Evolutionary conservation across 2,329 filamentous ascomycete species (phyloP), one percentile per base, ranked within the genome.

Genomic region (Sphaerulina vaccinii): DNA sequence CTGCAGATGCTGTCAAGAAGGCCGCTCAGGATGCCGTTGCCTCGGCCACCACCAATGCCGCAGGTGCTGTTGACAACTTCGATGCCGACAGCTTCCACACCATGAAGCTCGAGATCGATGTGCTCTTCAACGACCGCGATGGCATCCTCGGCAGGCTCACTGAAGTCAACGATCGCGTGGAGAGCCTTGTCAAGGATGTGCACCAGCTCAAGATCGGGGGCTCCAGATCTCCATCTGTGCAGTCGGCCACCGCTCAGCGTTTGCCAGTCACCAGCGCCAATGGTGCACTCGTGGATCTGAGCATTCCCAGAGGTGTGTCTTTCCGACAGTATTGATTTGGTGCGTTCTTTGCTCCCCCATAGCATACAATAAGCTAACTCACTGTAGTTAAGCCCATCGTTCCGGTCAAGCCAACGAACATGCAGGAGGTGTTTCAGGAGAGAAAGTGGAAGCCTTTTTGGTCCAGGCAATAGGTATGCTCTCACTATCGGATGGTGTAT

Each of bases 271-370:
- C 45, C 41, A 57, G 49, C 10, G 35, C 46, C 19, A 56, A 57
- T 49, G 57, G 59, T n/a, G 50, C 54, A 37, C 36, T 48, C 5
- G 23, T 63, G 37, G 55, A 61, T 16, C 36, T 65, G n/a, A 37
- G 41, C 5, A 51, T 65, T 11, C 57, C 60, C 3, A 66, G 62
- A 39, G 63, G 61, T n/a, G n/a, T n/a, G n/a, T n/a, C n/a, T n/a
- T n/a, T n/a, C n/a, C n/a, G n/a, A n/a, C n/a, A n/a, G n/a, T n/a
- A n/a, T n/a, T n/a, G n/a, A n/a, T 11, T 10, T 10, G 27, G 52
- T 38, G 16, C 27, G 53, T n/a, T 29, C 42, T 19, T 43, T 58
- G 11, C 29, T 21, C 19, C 41, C 59, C 5, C 40, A 54, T 33
- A 40, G 47, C 22, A 51, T 52, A 29, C 23, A 33, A 6, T 19